Conservation (phyloP, 345 rosid species). For the Pistacia atlantica region DNA sequence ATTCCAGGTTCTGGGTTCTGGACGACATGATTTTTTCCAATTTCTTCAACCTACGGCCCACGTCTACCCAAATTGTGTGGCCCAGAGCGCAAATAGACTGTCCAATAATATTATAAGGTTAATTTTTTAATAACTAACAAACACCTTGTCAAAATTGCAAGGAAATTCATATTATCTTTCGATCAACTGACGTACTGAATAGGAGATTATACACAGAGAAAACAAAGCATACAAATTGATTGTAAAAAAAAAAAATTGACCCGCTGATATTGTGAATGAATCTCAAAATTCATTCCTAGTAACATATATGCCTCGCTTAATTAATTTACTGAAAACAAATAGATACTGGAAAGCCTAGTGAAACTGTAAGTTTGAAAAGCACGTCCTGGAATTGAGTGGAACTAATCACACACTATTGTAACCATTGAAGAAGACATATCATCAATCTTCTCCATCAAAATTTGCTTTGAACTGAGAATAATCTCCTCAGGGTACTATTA, state of each 20-base stretch:
- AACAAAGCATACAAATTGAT: too few relatives aligned
- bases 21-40: background rate
- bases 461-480: background rate
- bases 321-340: background rate
- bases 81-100: background rate
- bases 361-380: background rate
- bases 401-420: background rate
- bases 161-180: too few relatives aligned
- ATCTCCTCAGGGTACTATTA: background rate
- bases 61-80: background rate
- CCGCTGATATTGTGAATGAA: too few relatives aligned
- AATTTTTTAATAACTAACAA: too few relatives aligned
- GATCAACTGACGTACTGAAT: too few relatives aligned
- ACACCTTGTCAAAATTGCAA: too few relatives aligned
- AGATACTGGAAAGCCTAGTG: background rate
- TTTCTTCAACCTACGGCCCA: background rate
- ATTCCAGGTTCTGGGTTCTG: too few relatives aligned
- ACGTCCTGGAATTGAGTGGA: background rate
- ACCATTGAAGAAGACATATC: background rate
- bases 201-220: too few relatives aligned
- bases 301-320: too few relatives aligned
- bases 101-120: too few relatives aligned
- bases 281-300: too few relatives aligned
- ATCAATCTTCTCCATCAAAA: background rate
- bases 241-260: too few relatives aligned